Evolutionary conservation across 768 basidiomycete species (phyloP).

Genomic region (Rhodosporidiobolus sp.): DNA sequence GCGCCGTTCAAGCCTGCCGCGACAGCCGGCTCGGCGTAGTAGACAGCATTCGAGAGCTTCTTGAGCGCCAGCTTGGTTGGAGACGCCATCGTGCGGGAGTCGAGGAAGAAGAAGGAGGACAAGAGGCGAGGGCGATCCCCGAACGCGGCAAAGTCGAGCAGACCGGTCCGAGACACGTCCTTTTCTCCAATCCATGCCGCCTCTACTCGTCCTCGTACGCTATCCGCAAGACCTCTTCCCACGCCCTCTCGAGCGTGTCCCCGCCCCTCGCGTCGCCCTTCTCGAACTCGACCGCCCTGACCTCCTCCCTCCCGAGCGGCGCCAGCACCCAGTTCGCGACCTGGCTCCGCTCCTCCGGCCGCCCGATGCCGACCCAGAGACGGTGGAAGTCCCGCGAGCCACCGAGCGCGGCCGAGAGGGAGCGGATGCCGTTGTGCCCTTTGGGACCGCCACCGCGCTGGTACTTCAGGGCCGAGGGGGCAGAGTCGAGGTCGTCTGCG

Average conservation of each 20-base stretch:
- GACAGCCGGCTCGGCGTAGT: slow-evolving; percentile 10
- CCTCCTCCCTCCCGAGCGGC: slow-evolving; percentile 22
- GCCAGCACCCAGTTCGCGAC: slow-evolving; percentile 29
- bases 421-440: slow-evolving; percentile 38
- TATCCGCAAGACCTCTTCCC: slow-evolving; percentile 21
- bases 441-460: slow-evolving; percentile 30
- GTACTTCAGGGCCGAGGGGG: background rate
- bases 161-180: no score
- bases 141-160: no score
- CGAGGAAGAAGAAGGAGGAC: background rate
- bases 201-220: slow-evolving; percentile 22
- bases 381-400: slow-evolving; percentile 19
- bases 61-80: background rate
- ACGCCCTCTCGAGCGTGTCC: slow-evolving; percentile 11
- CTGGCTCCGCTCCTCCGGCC: slow-evolving; percentile 14
- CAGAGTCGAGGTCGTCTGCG: slow-evolving; percentile 32
- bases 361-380: slow-evolving; percentile 33
- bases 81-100: background rate
- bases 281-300: slow-evolving; percentile 12
- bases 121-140: no score
- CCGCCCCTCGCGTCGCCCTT: slow-evolving; percentile 9
- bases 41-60: slow-evolving; percentile 16
- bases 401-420: slow-evolving; percentile 5
- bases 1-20: background rate
- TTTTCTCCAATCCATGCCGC: no score